A percentile compares a stretch with the other conserved stretches of the same genome.
Conservation (phyloP, 2,329 filamentous ascomycete species). For the Penicillium freii region DNA sequence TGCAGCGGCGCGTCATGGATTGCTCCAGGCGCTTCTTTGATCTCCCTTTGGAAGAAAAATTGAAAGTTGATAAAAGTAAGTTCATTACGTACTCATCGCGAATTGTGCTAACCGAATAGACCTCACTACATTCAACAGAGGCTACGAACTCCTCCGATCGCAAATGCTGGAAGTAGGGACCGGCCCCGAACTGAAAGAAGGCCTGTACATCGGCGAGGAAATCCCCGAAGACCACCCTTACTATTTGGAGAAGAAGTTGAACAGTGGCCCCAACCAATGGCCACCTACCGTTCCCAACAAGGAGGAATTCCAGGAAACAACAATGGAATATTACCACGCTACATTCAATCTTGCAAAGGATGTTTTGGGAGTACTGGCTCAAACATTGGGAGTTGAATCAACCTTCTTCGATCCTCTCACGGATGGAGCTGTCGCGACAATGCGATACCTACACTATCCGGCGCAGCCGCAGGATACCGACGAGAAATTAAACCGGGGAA, state of each 20-base stretch:
- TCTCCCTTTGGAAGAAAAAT: constrained; percentile 44
- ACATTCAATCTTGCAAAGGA: constrained; percentile 43
- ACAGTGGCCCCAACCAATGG: constrained; percentile 45
- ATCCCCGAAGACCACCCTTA: constrained; percentile 41
- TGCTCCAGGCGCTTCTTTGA: constrained; percentile 44
- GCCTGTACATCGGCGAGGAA: constrained; percentile 46
- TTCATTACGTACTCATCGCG: background rate
- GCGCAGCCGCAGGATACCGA: constrained; percentile 40
- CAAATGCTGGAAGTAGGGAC: constrained; percentile 46
- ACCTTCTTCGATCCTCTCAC: constrained; percentile 40
- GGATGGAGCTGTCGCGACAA: constrained; percentile 40
- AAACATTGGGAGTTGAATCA: constrained; percentile 41
- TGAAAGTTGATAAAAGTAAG: constrained; percentile 35
- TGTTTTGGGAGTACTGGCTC: constrained; percentile 42
- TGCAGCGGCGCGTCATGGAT: constrained; percentile 41
- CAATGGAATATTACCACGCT: constrained; percentile 43
- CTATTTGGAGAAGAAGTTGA: constrained; percentile 39
- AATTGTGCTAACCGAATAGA: constrained; percentile 22
- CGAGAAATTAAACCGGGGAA: constrained; percentile 38
- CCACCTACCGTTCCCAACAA: constrained; percentile 24
- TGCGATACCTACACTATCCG: constrained; percentile 47
- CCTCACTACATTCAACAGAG: constrained; percentile 43
- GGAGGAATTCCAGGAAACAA: constrained; percentile 39
- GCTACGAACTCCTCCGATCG: constrained; percentile 45
- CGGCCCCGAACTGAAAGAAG: constrained; percentile 46